phyloP scores from a whole-genome alignment of 129 eudicot genomes.

The Ambrosia artemisiifolia region DNA sequence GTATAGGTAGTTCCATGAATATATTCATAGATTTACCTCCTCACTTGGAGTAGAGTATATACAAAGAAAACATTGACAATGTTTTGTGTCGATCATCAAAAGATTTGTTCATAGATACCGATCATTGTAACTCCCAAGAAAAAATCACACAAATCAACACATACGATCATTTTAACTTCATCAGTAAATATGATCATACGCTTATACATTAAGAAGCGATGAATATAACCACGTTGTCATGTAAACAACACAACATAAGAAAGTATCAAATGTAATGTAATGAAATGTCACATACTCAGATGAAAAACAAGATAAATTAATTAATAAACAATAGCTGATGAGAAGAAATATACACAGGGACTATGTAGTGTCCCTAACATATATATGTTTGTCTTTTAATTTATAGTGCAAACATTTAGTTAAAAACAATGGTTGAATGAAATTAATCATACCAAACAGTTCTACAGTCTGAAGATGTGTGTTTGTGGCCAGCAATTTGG shows the following conservation, averaged over 20 bases:
- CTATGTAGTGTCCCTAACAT: constrained; percentile 39
- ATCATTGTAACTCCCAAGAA: constrained; percentile 59
- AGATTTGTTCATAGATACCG: constrained; percentile 51
- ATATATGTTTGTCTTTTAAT: constrained; percentile 54
- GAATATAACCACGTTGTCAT: neutral
- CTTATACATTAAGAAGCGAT: neutral
- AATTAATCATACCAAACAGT: constrained; percentile 4
- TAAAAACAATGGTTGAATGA: constrained; percentile 69
- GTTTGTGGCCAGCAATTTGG: too few species aligned
- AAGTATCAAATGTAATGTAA: neutral
- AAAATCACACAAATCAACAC: neutral
- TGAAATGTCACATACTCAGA: too few species aligned
- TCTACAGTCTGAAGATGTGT: too few species aligned
- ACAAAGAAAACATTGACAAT: constrained; percentile 55
- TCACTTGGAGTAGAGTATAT: constrained; percentile 42
- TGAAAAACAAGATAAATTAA: neutral
- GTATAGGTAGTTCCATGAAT: neutral
- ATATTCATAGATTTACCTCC: constrained; percentile 42
- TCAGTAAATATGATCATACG: neutral
- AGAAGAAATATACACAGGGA: neutral
- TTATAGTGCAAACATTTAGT: constrained; percentile 78
- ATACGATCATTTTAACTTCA: neutral
- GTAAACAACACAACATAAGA: neutral
- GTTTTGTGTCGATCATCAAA: constrained; percentile 38
- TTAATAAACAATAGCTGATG: neutral